Conservation (phyloP, 306 rosid genomes). For the Malus sylvestris region DNA sequence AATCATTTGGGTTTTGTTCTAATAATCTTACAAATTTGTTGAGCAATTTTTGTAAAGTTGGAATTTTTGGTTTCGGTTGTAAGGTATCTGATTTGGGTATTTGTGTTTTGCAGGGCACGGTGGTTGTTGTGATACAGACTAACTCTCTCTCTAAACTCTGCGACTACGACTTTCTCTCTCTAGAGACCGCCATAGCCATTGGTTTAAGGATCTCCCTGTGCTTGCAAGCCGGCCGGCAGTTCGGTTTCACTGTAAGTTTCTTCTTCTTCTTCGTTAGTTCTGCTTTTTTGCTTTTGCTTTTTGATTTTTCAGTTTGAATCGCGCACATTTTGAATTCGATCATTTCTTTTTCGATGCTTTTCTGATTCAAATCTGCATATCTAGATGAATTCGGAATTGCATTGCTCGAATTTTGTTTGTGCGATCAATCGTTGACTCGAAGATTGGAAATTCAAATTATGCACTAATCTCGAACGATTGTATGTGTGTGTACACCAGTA, state of each 20-base stretch:
- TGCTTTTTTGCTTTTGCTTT: neutral
- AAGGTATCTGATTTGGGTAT: no score
- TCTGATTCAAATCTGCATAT: constrained; percentile 10
- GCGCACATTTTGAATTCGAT: constrained; percentile 1
- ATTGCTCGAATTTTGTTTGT: neutral
- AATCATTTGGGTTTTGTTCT: no score
- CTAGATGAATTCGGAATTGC: neutral
- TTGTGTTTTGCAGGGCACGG: no score
- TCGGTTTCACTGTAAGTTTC: constrained; percentile 33
- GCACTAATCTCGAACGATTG: neutral
- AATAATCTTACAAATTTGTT: no score
- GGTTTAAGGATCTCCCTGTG: constrained; percentile 12
- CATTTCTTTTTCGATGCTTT: constrained; percentile 43
- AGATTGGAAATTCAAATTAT: neutral
- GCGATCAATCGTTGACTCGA: neutral
- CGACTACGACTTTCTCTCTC: constrained; percentile 5
- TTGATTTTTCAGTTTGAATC: neutral
- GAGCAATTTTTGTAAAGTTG: no score
- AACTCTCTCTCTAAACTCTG: constrained; percentile 3
- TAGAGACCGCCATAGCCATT: constrained; percentile 15
- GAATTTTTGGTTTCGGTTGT: no score
- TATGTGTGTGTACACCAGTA: neutral
- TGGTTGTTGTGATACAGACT: neutral
- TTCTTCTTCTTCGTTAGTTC: neutral
- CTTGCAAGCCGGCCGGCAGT: constrained; percentile 29